Evolutionary conservation across 352 stramenopile species (phyloP).

Genomic region (Globisporangium spinosum): DNA sequence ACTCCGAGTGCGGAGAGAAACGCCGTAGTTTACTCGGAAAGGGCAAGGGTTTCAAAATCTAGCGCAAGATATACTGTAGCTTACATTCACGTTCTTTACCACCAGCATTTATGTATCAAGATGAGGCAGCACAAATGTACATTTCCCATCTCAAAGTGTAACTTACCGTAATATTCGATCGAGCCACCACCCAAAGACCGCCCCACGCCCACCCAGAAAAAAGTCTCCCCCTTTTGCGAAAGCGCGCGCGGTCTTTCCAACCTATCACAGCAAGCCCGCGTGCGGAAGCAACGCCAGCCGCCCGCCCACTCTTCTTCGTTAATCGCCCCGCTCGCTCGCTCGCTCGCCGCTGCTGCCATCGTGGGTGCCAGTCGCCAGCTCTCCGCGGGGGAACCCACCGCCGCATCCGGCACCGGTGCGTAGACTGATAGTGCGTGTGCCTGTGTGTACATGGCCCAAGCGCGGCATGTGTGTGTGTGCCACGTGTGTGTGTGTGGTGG

Average conservation of each 20-base stretch:
- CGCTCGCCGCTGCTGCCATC: constrained; percentile 12
- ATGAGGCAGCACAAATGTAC: not conserved
- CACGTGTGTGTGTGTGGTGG: constrained; percentile 2
- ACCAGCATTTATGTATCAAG: not conserved
- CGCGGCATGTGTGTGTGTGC: not conserved
- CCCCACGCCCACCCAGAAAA: not conserved
- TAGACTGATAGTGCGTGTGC: not conserved
- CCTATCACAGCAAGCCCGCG: constrained; percentile 6
- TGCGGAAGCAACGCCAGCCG: constrained; percentile 3
- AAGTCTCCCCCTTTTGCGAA: not conserved
- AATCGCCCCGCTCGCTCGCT: not conserved
- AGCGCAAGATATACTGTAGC: constrained; percentile 4
- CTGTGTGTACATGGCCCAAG: not conserved
- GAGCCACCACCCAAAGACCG: not conserved
- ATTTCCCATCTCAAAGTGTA: not conserved
- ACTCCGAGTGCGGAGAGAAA: constrained; percentile 6
- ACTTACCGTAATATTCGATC: not conserved
- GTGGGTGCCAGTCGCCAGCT: constrained; percentile 20
- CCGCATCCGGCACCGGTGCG: constrained; percentile 17
- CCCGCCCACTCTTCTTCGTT: not conserved
- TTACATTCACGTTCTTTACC: not conserved
- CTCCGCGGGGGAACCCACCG: constrained; percentile 13
- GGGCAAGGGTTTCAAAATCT: constrained; percentile 6
- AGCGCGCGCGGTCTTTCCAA: constrained; percentile 7
- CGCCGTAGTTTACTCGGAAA: not conserved